Evolutionary conservation across 2,329 filamentous ascomycete species (phyloP).

Genomic region (Lachnellula subtilissima): DNA sequence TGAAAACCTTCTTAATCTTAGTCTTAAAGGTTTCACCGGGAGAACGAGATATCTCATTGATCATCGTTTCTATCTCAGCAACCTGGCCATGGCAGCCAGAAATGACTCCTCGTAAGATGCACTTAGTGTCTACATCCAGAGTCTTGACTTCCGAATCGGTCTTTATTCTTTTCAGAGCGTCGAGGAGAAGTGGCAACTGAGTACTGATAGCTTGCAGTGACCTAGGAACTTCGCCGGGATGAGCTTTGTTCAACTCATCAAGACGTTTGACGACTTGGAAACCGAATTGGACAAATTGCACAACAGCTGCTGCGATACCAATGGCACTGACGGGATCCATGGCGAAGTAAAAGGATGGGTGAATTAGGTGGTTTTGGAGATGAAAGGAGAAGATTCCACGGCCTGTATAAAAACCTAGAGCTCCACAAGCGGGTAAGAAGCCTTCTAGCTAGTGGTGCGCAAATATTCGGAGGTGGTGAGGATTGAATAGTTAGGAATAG

Average conservation of each 20-base stretch:
- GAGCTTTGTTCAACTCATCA: conserved; percentile 6
- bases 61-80: conserved; percentile 9
- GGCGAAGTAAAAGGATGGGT: background rate
- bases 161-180: conserved; percentile 10
- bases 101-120: conserved; percentile 15
- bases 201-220: conserved; percentile 12
- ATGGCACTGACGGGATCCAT: conserved; percentile 19
- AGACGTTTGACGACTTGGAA: conserved; percentile 10
- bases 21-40: conserved; percentile 13
- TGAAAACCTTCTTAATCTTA: conserved; percentile 18
- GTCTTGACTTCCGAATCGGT: conserved; percentile 5
- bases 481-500: too few species aligned
- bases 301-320: conserved; percentile 11
- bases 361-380: too few species aligned
- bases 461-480: too few species aligned
- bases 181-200: conserved; percentile 14
- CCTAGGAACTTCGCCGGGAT: conserved; percentile 8
- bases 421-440: too few species aligned
- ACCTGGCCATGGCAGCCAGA: conserved; percentile 11
- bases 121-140: conserved; percentile 18
- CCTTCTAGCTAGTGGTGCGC: too few species aligned
- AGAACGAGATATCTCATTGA: conserved; percentile 9
- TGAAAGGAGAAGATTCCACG: too few species aligned
- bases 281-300: conserved; percentile 18
- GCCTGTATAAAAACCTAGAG: background rate